phyloP scores from a whole-genome alignment of 2,329 filamentous ascomycete genomes.

The Juglanconis oblonga region DNA sequence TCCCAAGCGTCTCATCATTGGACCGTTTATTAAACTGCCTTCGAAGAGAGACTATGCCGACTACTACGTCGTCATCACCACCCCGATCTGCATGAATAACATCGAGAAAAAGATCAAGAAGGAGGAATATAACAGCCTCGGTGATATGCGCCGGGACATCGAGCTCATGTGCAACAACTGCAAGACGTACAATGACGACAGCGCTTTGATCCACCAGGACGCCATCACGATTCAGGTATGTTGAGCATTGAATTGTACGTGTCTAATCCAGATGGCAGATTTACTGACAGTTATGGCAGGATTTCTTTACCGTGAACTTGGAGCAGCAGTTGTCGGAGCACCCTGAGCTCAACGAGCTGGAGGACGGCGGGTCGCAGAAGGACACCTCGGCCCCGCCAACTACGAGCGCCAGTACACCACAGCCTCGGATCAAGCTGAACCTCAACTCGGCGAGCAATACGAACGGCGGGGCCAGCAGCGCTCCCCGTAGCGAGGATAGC shows the following conservation, averaged over 20 bases:
- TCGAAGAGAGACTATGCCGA: conserved; percentile 88
- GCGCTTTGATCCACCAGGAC: conserved; percentile 86
- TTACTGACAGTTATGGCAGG: conserved; percentile 41
- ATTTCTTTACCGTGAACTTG: conserved; percentile 54
- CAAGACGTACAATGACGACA: conserved; percentile 94
- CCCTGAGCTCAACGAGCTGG: conserved; percentile 54
- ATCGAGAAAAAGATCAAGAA: conserved; percentile 95
- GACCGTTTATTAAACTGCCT: conserved; percentile 88
- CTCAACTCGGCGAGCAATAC: conserved; percentile 33
- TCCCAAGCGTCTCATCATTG: conserved; percentile 77
- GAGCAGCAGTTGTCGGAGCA: conserved; percentile 52
- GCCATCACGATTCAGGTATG: conserved; percentile 85
- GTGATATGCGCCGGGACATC: conserved; percentile 80
- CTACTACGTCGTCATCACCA: conserved; percentile 91
- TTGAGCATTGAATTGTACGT: conserved; percentile 31
- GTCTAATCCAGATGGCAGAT: too few relatives aligned
- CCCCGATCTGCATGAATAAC: conserved; percentile 93
- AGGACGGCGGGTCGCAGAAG: conserved; percentile 42
- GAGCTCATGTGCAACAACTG: conserved; percentile 85
- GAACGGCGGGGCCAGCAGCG: conserved; percentile 14
- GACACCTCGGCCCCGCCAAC: conserved; percentile 48
- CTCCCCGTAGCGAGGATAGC: conserved; percentile 16
- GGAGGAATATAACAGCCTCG: conserved; percentile 81
- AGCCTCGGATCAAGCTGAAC: conserved; percentile 71
- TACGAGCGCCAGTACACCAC: conserved; percentile 61